These are phyloP conservation scores for Puccinellia tenuiflora DNA, from an alignment of 176 grass and related monocot species.

Conservation along the genomic window DNA sequence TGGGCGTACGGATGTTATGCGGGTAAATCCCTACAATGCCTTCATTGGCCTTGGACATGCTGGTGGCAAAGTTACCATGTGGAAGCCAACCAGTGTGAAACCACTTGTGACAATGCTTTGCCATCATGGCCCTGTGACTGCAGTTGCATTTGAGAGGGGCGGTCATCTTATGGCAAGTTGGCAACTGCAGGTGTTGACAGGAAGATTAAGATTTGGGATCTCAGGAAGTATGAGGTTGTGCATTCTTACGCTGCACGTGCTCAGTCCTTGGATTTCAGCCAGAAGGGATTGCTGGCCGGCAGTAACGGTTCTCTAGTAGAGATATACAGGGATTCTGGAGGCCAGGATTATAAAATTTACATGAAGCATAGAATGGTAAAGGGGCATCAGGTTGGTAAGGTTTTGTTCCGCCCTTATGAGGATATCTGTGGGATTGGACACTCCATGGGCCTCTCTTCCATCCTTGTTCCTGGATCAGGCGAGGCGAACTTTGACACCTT, in stretches of 20 bases:
- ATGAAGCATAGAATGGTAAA: slow-evolving; percentile 70
- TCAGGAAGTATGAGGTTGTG: slow-evolving; percentile 73
- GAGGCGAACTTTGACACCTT: slow-evolving; percentile 84
- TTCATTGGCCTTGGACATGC: slow-evolving; percentile 71
- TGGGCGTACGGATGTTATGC: slow-evolving; percentile 63
- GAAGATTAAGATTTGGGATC: slow-evolving; percentile 87
- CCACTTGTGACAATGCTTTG: too few species aligned
- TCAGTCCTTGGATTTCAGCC: slow-evolving; percentile 77
- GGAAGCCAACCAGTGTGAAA: too few species aligned
- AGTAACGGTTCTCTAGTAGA: slow-evolving; percentile 66
- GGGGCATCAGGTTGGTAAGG: slow-evolving; percentile 63
- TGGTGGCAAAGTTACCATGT: slow-evolving; percentile 64
- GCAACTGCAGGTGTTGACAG: too few species aligned
- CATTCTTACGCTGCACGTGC: slow-evolving; percentile 25
- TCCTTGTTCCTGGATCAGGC: slow-evolving; percentile 73
- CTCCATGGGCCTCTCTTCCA: slow-evolving; percentile 73
- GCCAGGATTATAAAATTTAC: too few species aligned
- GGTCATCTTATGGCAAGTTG: too few species aligned
- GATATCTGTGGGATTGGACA: slow-evolving; percentile 81
- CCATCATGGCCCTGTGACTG: too few species aligned
- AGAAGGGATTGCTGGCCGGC: slow-evolving; percentile 61
- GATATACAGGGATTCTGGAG: slow-evolving; percentile 68
- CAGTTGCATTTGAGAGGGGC: too few species aligned
- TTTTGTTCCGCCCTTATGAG: slow-evolving; percentile 70
- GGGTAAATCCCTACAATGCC: slow-evolving; percentile 76